These are phyloP conservation scores for Prunus yedoensis DNA, from an alignment of 331 rosid species.

Conservation along the genomic window DNA sequence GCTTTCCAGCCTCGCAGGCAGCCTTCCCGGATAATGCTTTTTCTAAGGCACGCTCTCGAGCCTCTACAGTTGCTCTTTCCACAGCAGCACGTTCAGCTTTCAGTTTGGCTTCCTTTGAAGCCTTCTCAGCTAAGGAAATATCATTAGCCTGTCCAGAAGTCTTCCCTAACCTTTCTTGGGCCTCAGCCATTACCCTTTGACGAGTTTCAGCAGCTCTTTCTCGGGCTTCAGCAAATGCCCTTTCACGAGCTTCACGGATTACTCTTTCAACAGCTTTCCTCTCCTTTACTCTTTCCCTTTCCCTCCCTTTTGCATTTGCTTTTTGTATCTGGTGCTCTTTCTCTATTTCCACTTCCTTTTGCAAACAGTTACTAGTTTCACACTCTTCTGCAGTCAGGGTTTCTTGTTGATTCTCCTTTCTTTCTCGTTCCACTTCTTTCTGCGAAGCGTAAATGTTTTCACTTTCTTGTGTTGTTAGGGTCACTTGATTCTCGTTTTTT, in stretches of 20 bases:
- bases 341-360: constrained; percentile 45
- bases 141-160: constrained; percentile 47
- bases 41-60: constrained; percentile 78
- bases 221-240: constrained; percentile 86
- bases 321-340: constrained; percentile 47
- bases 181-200: constrained; percentile 54
- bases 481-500: constrained; percentile 5
- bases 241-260: constrained; percentile 86
- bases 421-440: constrained; percentile 19
- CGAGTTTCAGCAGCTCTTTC: constrained; percentile 79
- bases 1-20: constrained; percentile 63
- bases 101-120: constrained; percentile 76
- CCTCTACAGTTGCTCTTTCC: constrained; percentile 90
- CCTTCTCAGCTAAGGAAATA: constrained; percentile 63
- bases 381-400: constrained; percentile 37
- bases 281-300: constrained; percentile 69
- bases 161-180: constrained; percentile 65
- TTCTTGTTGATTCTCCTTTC: constrained; percentile 22
- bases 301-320: constrained; percentile 61
- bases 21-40: constrained; percentile 80
- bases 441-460: constrained; percentile 1
- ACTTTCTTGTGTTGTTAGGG: constrained; percentile 7
- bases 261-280: constrained; percentile 82
- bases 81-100: constrained; percentile 92
- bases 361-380: constrained; percentile 31